phyloP scores from a whole-genome alignment of 225 moss, liverwort and hornwort genomes.

The Pseudisothecium myosuroides region DNA sequence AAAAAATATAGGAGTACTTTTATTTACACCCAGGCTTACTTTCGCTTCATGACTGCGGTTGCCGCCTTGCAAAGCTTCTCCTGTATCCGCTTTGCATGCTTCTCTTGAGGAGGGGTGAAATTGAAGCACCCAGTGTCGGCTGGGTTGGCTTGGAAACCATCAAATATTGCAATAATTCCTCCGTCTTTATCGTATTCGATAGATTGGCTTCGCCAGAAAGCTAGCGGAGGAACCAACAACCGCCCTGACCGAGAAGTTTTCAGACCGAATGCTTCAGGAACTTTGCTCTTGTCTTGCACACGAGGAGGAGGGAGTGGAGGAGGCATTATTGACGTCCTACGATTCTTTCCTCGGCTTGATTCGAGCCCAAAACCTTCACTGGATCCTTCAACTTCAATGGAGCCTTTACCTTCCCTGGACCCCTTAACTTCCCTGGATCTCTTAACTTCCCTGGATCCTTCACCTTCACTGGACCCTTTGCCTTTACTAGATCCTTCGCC shows the following conservation, averaged over 20 bases:
- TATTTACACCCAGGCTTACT: background rate
- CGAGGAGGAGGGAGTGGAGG: constrained; percentile 51
- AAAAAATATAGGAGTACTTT: background rate
- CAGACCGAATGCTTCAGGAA: constrained; percentile 47
- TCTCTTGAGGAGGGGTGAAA: constrained; percentile 45
- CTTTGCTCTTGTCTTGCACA: constrained; percentile 51
- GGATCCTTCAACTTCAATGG: background rate
- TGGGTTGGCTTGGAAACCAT: constrained; percentile 47
- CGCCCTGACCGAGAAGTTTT: constrained; percentile 50
- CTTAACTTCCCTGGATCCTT: background rate
- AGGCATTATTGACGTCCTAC: constrained; percentile 30
- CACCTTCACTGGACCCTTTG: background rate
- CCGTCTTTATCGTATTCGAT: constrained; percentile 58
- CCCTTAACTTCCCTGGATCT: background rate
- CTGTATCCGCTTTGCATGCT: constrained; percentile 42
- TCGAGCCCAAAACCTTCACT: background rate
- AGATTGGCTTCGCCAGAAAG: constrained; percentile 51
- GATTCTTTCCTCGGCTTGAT: background rate
- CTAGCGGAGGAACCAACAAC: constrained; percentile 44
- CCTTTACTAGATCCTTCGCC: background rate
- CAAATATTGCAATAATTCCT: constrained; percentile 52
- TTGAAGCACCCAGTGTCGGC: constrained; percentile 51
- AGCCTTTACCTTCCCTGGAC: background rate
- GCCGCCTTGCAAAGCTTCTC: constrained; percentile 44
- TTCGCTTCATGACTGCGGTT: constrained; percentile 12